These are phyloP conservation scores for Teratosphaeria epicoccoides DNA, from an alignment of 2,329 filamentous ascomycete genomes.

Conservation along the genomic window DNA sequence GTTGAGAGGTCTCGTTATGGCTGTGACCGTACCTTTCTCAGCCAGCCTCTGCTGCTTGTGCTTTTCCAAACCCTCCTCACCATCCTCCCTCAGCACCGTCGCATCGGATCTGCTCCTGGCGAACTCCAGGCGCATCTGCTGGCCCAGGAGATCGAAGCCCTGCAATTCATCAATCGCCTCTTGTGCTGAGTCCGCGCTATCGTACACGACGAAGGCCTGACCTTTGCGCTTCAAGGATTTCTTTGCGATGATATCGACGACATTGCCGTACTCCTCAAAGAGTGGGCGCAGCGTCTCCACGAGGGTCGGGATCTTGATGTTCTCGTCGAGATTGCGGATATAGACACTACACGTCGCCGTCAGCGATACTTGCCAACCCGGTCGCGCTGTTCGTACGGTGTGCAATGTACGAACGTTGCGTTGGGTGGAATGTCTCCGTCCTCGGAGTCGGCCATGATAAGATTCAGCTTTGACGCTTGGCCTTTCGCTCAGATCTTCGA, in stretches of 20 bases:
- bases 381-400: slow-evolving; percentile 28
- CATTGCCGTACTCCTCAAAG: slow-evolving; percentile 79
- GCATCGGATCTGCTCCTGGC: slow-evolving; percentile 81
- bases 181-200: slow-evolving; percentile 64
- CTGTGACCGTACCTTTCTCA: slow-evolving; percentile 61
- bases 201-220: slow-evolving; percentile 91
- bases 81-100: slow-evolving; percentile 64
- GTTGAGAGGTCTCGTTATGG: slow-evolving; percentile 24
- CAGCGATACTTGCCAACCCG: slow-evolving; percentile 14
- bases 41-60: slow-evolving; percentile 77
- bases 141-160: slow-evolving; percentile 86
- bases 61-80: slow-evolving; percentile 68
- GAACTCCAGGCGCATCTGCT: slow-evolving; percentile 75
- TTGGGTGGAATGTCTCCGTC: slow-evolving; percentile 18
- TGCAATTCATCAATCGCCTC: slow-evolving; percentile 80
- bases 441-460: slow-evolving; percentile 4
- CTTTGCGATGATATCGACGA: slow-evolving; percentile 79
- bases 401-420: slow-evolving; percentile 35
- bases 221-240: slow-evolving; percentile 86
- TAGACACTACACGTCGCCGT: slow-evolving; percentile 20
- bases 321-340: slow-evolving; percentile 77
- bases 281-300: slow-evolving; percentile 63
- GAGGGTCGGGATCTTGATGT: slow-evolving; percentile 69
- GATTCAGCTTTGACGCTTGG: slow-evolving; percentile 2
- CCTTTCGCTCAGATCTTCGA: too few relatives aligned